Percentiles rank a stretch among this genome's conserved stretches.
phyloP scores from a whole-genome alignment of 345 rosid genomes.

The Durio zibethinus region DNA sequence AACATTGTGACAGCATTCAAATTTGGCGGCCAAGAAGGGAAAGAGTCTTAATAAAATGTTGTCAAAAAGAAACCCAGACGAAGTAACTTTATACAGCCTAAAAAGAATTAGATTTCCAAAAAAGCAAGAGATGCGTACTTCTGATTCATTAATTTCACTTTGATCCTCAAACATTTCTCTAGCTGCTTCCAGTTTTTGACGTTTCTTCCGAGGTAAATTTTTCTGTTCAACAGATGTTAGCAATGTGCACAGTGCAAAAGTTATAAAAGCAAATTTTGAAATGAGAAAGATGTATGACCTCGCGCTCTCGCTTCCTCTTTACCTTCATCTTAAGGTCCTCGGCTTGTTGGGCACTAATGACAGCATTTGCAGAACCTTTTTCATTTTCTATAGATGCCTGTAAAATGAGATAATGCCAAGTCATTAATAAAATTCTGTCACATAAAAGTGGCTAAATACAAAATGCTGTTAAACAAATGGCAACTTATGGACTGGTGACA shows the following conservation, averaged over 20 bases:
- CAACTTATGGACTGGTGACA: not conserved
- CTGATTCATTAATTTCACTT: constrained; percentile 32
- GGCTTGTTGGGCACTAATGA: constrained; percentile 81
- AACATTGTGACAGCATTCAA: not conserved
- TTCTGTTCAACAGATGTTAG: constrained; percentile 45
- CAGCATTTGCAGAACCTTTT: constrained; percentile 47
- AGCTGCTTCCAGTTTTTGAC: constrained; percentile 91
- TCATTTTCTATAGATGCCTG: constrained; percentile 56
- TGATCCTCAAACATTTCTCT: constrained; percentile 93
- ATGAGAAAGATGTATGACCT: constrained; percentile 43
- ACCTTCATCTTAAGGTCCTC: constrained; percentile 90
- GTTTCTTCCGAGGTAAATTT: constrained; percentile 82
- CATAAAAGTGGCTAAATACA: not conserved
- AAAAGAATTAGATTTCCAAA: not conserved
- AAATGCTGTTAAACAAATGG: not conserved
- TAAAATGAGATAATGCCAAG: constrained; percentile 2
- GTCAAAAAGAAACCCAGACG: not conserved
- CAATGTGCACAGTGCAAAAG: constrained; percentile 17
- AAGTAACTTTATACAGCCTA: not conserved
- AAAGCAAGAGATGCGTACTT: constrained; percentile 37
- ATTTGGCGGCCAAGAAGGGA: not conserved
- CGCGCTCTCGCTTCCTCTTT: constrained; percentile 85
- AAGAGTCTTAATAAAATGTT: not conserved
- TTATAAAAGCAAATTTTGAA: not conserved
- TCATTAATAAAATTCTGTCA: not conserved